These are phyloP conservation scores for Durio zibethinus DNA, from an alignment of 345 rosid species.

Conservation along the genomic window DNA sequence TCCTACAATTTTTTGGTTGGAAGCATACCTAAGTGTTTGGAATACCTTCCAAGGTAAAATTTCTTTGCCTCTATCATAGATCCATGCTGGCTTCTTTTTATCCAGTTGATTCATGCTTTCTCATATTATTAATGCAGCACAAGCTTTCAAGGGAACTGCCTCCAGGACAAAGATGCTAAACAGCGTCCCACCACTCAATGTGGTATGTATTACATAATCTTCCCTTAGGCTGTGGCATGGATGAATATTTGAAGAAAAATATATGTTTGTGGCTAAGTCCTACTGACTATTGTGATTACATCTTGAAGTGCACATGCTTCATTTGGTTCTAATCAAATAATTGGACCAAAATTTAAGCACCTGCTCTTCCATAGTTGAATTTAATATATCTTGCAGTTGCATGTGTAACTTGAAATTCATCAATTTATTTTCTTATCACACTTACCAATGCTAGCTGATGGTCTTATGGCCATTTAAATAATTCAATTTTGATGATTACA, in stretches of 20 bases:
- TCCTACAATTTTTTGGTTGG: slow-evolving; percentile 87
- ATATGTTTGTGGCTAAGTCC: neutral
- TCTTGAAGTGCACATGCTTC: neutral
- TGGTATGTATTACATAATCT: slow-evolving; percentile 39
- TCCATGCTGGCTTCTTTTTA: slow-evolving; percentile 3
- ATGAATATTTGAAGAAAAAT: neutral
- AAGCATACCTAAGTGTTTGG: slow-evolving; percentile 80
- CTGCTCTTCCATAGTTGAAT: neutral
- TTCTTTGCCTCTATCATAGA: slow-evolving; percentile 7
- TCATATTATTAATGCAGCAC: slow-evolving; percentile 35
- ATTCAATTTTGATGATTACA: slow-evolving; percentile 6
- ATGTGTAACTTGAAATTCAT: neutral
- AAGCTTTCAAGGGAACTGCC: slow-evolving; percentile 95
- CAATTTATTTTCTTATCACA: neutral
- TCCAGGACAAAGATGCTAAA: slow-evolving; percentile 52
- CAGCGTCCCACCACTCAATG: slow-evolving; percentile 72
- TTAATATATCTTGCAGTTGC: neutral
- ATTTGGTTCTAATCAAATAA: neutral
- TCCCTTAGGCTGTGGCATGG: neutral
- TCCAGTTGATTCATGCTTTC: neutral
- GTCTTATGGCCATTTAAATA: neutral
- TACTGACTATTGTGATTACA: neutral
- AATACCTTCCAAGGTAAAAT: slow-evolving; percentile 65
- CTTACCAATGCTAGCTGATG: neutral
- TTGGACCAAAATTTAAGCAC: neutral